A percentile compares a stretch with the other conserved stretches of the same genome.
These are phyloP conservation scores for Verticillium dahliae DNA, from an alignment of 2,329 filamentous ascomycete genomes.

Conservation along the genomic window DNA sequence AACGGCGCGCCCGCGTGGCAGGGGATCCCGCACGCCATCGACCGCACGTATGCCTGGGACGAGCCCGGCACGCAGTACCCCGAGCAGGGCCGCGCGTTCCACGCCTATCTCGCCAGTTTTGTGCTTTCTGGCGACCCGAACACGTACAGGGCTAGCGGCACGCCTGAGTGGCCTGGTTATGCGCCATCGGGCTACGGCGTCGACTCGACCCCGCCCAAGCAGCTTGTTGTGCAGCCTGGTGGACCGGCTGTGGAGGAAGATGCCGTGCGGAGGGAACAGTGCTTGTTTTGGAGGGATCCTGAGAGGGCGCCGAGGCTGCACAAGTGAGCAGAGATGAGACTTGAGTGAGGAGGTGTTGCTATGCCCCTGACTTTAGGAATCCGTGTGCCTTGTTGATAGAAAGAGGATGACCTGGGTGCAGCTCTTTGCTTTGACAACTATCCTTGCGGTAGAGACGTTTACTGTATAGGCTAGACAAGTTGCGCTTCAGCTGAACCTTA, in stretches of 20 bases:
- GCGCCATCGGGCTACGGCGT: constrained; percentile 15
- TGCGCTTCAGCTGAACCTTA: too few species aligned
- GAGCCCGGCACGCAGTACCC: constrained; percentile 25
- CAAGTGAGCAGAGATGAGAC: constrained; percentile 14
- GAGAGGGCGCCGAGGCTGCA: constrained; percentile 24
- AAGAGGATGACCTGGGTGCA: too few species aligned
- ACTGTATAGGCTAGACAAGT: too few species aligned
- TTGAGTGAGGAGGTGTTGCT: too few species aligned
- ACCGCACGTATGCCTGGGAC: constrained; percentile 27
- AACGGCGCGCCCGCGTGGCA: constrained; percentile 23
- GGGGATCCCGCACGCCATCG: constrained; percentile 29
- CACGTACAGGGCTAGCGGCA: constrained; percentile 11
- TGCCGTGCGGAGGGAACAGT: constrained; percentile 22
- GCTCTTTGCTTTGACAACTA: too few species aligned
- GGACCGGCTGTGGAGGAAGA: constrained; percentile 21
- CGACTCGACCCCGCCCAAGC: constrained; percentile 16
- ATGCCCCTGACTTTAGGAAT: too few species aligned
- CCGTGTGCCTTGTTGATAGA: too few species aligned
- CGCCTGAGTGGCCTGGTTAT: constrained; percentile 18
- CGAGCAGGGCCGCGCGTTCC: constrained; percentile 26
- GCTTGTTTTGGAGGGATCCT: constrained; percentile 27
- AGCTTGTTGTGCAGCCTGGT: constrained; percentile 23
- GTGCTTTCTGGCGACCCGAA: constrained; percentile 28
- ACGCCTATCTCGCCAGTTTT: constrained; percentile 28
- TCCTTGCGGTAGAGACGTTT: too few species aligned